Percentiles rank a stretch among this genome's conserved stretches.
Evolutionary conservation across 2,329 filamentous ascomycete species (phyloP).

Genomic region (Aspergillus versicolor): DNA sequence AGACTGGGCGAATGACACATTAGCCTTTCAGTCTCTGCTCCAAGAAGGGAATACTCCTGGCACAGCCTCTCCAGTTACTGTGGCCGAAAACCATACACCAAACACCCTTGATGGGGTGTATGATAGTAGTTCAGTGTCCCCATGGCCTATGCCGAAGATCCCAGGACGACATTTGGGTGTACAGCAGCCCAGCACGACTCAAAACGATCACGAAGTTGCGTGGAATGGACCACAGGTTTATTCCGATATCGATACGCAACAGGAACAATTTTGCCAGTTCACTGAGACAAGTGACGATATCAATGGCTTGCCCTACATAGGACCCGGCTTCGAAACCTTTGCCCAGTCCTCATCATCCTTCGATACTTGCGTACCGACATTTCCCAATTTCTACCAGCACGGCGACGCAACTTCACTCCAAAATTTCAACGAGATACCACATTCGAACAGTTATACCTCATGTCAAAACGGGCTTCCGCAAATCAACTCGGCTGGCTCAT

Average conservation of each 20-base stretch:
- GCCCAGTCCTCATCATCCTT: constrained; percentile 3
- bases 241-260: neutral
- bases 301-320: constrained; percentile 5
- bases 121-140: neutral
- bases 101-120: neutral
- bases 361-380: neutral
- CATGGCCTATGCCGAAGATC: constrained; percentile 9
- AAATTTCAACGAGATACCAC: neutral
- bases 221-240: constrained; percentile 4
- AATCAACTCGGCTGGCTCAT: neutral
- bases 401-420: neutral
- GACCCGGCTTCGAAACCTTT: neutral
- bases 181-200: neutral
- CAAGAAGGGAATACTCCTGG: constrained; percentile 1
- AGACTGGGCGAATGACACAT: constrained; percentile 7
- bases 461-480: neutral
- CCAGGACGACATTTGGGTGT: constrained; percentile 2
- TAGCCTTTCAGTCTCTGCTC: neutral
- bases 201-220: neutral
- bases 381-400: neutral
- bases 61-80: constrained; percentile 1
- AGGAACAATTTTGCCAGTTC: constrained; percentile 3
- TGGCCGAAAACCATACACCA: constrained; percentile 3
- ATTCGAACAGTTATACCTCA: neutral
- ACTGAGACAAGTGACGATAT: neutral